Evolutionary conservation across 1,139 yeast genomes (phyloP).

Genomic region (Suhomyces maxii): DNA sequence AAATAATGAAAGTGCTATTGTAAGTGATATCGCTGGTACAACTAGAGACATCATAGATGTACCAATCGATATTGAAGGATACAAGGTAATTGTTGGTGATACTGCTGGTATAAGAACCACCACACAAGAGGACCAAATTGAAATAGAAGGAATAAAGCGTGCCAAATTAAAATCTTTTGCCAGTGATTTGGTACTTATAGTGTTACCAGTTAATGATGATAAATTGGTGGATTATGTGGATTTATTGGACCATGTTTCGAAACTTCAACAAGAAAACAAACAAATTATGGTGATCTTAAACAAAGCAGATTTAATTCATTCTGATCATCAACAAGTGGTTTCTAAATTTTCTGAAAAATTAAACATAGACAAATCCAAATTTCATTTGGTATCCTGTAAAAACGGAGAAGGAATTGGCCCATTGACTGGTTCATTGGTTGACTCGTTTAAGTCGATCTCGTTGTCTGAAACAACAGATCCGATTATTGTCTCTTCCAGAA

Average conservation of each 20-base stretch:
- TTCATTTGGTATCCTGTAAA: constrained; percentile 63
- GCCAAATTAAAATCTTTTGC: constrained; percentile 59
- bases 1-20: constrained; percentile 84
- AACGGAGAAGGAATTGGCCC: constrained; percentile 54
- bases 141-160: constrained; percentile 76
- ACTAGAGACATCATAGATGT: constrained; percentile 88
- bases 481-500: constrained; percentile 69
- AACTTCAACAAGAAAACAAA: constrained; percentile 25
- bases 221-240: constrained; percentile 20
- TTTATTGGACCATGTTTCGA: constrained; percentile 36
- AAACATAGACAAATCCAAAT: constrained; percentile 24
- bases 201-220: constrained; percentile 42
- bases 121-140: constrained; percentile 57
- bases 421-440: constrained; percentile 40
- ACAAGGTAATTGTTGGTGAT: constrained; percentile 80
- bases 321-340: constrained; percentile 14
- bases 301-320: constrained; percentile 48
- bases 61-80: constrained; percentile 80
- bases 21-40: constrained; percentile 90
- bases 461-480: constrained; percentile 56
- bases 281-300: constrained; percentile 52
- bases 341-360: constrained; percentile 22
- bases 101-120: constrained; percentile 86
- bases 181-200: constrained; percentile 63
- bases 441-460: constrained; percentile 50